These are phyloP conservation scores for Cryoendolithus antarcticus DNA, from an alignment of 2,329 filamentous ascomycete genomes.

Conservation along the genomic window DNA sequence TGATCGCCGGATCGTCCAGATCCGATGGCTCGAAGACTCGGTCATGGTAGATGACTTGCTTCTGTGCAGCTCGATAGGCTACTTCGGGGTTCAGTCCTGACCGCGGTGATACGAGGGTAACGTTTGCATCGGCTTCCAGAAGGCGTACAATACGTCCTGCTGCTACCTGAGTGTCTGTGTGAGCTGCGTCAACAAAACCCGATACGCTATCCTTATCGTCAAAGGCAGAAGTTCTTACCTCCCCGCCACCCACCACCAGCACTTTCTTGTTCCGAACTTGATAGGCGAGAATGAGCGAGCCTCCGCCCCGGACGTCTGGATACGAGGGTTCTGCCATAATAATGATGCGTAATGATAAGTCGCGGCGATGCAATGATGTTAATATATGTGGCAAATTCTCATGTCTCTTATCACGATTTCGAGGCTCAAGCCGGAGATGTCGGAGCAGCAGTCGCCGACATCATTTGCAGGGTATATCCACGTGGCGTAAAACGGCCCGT, in stretches of 20 bases:
- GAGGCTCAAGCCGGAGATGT: no score
- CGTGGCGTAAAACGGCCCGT: no score
- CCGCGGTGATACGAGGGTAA: slow-evolving; percentile 72
- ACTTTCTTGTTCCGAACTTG: slow-evolving; percentile 82
- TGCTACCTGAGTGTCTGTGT: slow-evolving; percentile 55
- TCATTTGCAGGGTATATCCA: no score
- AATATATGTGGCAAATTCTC: no score
- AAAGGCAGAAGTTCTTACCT: slow-evolving; percentile 45
- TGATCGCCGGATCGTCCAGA: slow-evolving; percentile 53
- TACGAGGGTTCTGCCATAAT: slow-evolving; percentile 32
- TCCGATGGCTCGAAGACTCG: slow-evolving; percentile 75
- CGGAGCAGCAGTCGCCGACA: no score
- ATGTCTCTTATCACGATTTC: no score
- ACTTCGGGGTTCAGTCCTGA: slow-evolving; percentile 82
- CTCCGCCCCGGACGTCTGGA: slow-evolving; percentile 75
- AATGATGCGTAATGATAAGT: neutral
- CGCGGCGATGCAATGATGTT: no score
- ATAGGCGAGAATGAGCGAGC: slow-evolving; percentile 90
- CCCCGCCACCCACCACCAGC: slow-evolving; percentile 87
- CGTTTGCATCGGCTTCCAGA: slow-evolving; percentile 85
- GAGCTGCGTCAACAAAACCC: slow-evolving; percentile 17
- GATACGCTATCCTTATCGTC: slow-evolving; percentile 1
- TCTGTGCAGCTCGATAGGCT: slow-evolving; percentile 60
- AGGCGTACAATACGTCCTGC: slow-evolving; percentile 88
- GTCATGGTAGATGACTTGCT: slow-evolving; percentile 68